Evolutionary conservation across 371 early-diverging fungal species (phyloP).

Genomic region (Haplosporangium sp.): DNA sequence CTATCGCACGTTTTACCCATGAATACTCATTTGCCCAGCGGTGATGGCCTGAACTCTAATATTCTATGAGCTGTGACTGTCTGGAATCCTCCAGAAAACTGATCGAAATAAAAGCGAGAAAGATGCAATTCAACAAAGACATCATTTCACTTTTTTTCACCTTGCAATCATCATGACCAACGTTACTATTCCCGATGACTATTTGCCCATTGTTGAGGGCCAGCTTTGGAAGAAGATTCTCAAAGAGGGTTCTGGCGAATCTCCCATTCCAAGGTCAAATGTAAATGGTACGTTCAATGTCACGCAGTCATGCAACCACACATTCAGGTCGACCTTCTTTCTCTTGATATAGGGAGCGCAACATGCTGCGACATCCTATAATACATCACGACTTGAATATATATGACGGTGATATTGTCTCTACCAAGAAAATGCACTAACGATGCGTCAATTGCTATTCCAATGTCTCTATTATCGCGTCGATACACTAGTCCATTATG

Average conservation of each 20-base stretch:
- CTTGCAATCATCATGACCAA: constrained; percentile 32
- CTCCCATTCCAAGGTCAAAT: constrained; percentile 32
- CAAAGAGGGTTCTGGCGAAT: constrained; percentile 49
- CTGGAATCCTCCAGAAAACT: constrained; percentile 9
- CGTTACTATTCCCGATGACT: constrained; percentile 52
- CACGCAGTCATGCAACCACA: background rate
- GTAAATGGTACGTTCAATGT: constrained; percentile 30
- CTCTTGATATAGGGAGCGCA: background rate
- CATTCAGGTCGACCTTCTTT: background rate
- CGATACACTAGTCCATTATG: constrained; percentile 77
- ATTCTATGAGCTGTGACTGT: background rate
- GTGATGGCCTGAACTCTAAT: too few relatives aligned
- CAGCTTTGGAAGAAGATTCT: constrained; percentile 56
- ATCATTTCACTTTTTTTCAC: background rate
- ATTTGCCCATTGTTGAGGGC: constrained; percentile 51
- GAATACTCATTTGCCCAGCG: too few relatives aligned
- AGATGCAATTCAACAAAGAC: background rate
- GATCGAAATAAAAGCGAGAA: background rate
- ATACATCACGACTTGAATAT: background rate
- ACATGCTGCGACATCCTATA: background rate
- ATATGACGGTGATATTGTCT: background rate
- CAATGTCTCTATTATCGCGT: background rate
- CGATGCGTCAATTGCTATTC: background rate
- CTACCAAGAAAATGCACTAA: background rate
- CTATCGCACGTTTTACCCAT: too few relatives aligned